These are phyloP conservation scores for Vicia sativa DNA, from an alignment of 306 rosid genomes.

Conservation along the genomic window DNA sequence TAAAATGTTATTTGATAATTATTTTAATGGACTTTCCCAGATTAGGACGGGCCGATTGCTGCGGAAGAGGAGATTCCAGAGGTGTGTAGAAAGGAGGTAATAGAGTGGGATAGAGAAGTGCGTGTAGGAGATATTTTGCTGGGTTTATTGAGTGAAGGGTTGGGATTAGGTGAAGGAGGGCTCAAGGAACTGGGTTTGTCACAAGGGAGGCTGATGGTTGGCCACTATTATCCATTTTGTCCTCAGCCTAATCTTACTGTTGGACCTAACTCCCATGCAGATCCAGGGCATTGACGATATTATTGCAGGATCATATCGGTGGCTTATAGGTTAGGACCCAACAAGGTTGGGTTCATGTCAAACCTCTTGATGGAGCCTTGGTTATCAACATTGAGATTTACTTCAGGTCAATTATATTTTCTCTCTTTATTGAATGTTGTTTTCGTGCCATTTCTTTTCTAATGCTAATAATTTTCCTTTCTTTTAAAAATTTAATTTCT, in stretches of 20 bases:
- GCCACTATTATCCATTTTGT: slow-evolving; percentile 57
- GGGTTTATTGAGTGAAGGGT: slow-evolving; percentile 52
- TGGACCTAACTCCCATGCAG: slow-evolving; percentile 74
- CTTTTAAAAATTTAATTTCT: no score
- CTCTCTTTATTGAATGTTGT: neutral
- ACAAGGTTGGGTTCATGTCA: slow-evolving; percentile 71
- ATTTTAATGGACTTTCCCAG: slow-evolving; percentile 27
- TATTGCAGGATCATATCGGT: slow-evolving; percentile 78
- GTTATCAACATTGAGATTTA: slow-evolving; percentile 76
- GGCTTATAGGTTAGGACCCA: slow-evolving; percentile 72
- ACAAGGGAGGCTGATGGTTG: slow-evolving; percentile 46
- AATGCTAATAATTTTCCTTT: no score
- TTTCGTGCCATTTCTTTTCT: no score
- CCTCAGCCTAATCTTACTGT: slow-evolving; percentile 64
- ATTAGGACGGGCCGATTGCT: slow-evolving; percentile 47
- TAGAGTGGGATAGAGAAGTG: slow-evolving; percentile 58
- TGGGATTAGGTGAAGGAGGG: slow-evolving; percentile 46
- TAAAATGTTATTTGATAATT: neutral
- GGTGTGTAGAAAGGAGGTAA: slow-evolving; percentile 49
- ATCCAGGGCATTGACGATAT: slow-evolving; percentile 64
- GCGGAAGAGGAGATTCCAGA: slow-evolving; percentile 50
- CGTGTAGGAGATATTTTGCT: slow-evolving; percentile 48
- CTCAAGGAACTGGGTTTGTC: slow-evolving; percentile 35
- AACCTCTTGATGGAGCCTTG: slow-evolving; percentile 67
- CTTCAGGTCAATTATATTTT: slow-evolving; percentile 60